These are phyloP conservation scores for Metarhizium guizhouense DNA, from an alignment of 2,329 filamentous ascomycete species.

Conservation along the genomic window DNA sequence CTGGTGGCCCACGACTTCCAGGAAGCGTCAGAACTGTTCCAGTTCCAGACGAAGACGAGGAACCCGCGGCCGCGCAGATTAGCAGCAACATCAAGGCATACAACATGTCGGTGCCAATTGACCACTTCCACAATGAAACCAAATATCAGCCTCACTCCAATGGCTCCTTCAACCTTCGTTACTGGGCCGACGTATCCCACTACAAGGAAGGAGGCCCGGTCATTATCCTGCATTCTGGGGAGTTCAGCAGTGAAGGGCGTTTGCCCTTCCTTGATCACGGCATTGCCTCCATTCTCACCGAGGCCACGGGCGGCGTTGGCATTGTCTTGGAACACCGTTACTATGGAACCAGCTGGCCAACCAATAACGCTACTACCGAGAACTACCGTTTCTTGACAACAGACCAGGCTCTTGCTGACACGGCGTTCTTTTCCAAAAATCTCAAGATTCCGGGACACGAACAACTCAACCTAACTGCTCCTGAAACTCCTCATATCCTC, in stretches of 20 bases:
- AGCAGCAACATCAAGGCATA: slow-evolving; percentile 11
- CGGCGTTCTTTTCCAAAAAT: slow-evolving; percentile 70
- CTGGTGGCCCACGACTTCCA: not conserved
- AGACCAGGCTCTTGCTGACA: slow-evolving; percentile 73
- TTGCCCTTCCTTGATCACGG: slow-evolving; percentile 70
- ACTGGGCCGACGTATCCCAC: slow-evolving; percentile 73
- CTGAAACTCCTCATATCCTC: slow-evolving; percentile 60
- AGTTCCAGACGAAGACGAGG: not conserved
- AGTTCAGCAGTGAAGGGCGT: slow-evolving; percentile 54
- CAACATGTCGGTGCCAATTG: slow-evolving; percentile 46
- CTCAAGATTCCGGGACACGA: slow-evolving; percentile 63
- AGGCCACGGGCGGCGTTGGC: slow-evolving; percentile 64
- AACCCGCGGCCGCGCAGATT: not conserved
- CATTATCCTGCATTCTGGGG: slow-evolving; percentile 66
- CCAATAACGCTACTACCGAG: slow-evolving; percentile 53
- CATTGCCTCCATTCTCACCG: slow-evolving; percentile 60
- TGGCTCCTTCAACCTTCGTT: slow-evolving; percentile 60
- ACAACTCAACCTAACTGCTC: slow-evolving; percentile 55
- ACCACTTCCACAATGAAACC: slow-evolving; percentile 77
- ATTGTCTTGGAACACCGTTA: slow-evolving; percentile 83
- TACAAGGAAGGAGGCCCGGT: slow-evolving; percentile 74
- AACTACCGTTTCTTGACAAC: slow-evolving; percentile 76
- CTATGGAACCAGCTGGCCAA: slow-evolving; percentile 70
- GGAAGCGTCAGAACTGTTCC: not conserved
- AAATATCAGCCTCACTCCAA: slow-evolving; percentile 69